Base-by-base conservation (phyloP, 2,329 filamentous ascomycete genomes). In the Mycosphaerelloides madeirae region DNA sequence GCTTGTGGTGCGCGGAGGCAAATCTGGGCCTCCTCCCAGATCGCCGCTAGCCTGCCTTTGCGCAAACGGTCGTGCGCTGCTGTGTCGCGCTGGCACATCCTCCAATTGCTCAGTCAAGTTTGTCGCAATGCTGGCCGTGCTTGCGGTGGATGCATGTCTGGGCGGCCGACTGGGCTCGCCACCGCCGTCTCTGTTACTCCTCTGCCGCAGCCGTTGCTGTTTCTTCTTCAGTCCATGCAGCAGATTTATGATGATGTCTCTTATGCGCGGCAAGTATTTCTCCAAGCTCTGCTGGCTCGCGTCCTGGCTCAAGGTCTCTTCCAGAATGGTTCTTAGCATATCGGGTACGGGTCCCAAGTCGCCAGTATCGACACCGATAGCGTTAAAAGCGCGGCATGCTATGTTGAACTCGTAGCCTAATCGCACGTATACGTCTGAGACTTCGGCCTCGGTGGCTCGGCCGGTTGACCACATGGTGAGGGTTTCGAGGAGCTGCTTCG, bases 351-450 rank as follows among this genome's bases (percentile, higher is more conserved):
- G 95, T 45, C 93, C 93, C 11, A 98, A 76, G 66, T 98, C 93
- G 19, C 82, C 80, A 1, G 90, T 96, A 61, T 98, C 93, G 52
- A 98, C 93, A 50, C 94, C 93, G 61, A 98, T 98, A 46, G 90
- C 88, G 60, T 87, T 88, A 69, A 98, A 98, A 50, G 93, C 91
- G 44, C 93, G 85, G 67, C 91, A 97, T 20, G 93, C 93, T 73
- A 98, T 93, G 69, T 98, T 98, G 77, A 98, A 98, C 69, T 98
- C 93, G 69, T 98, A 98, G 36, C 93, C 93, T 50, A 98, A 74
- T 49, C 93, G 85, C 49, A 98, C 93, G 65, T 98, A 98, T 58
- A 98, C 93, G 66, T 98, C 93, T 11, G 93, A 97, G 48, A 98
- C 93, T 65, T 97, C 87, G 50, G 84, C 86, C 69, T 98, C 93